These are phyloP conservation scores for Coemansia sp. DNA, from an alignment of 371 early-diverging fungal genomes.

Conservation along the genomic window DNA sequence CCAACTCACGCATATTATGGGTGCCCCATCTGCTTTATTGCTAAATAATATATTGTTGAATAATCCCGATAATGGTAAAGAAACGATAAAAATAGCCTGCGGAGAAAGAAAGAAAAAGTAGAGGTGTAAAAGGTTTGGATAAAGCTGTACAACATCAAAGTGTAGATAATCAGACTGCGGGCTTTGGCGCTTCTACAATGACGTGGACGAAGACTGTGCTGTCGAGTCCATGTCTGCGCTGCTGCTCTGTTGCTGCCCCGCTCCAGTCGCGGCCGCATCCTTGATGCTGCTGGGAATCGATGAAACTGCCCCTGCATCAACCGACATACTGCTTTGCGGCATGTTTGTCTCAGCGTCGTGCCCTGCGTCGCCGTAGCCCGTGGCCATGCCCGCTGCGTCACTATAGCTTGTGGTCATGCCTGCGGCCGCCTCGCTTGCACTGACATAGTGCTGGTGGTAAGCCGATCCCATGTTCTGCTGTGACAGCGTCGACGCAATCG, in stretches of 20 bases:
- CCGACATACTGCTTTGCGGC: neutral
- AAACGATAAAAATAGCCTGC: neutral
- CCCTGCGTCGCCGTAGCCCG: neutral
- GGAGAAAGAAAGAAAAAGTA: neutral
- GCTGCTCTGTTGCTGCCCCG: neutral
- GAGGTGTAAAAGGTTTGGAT: neutral
- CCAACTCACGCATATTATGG: neutral
- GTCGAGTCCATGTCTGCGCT: conserved; percentile 14
- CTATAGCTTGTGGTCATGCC: neutral
- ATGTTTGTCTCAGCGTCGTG: neutral
- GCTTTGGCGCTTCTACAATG: conserved; percentile 2
- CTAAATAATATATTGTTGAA: neutral
- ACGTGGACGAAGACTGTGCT: conserved; percentile 19
- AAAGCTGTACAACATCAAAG: conserved; percentile 31
- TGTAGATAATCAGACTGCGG: neutral
- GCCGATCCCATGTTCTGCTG: conserved; percentile 11
- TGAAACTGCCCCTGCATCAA: conserved; percentile 12
- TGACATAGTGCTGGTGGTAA: conserved; percentile 14
- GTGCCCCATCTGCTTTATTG: neutral
- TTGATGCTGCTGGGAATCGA: conserved; percentile 15
- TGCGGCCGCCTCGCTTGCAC: neutral
- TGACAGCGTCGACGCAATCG: conserved; percentile 17
- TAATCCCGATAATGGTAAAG: neutral
- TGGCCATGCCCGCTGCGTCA: neutral
- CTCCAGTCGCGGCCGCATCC: neutral